Evolutionary conservation across 164 flowering plant species (phyloP).

Genomic region (Stephania cephalantha): DNA sequence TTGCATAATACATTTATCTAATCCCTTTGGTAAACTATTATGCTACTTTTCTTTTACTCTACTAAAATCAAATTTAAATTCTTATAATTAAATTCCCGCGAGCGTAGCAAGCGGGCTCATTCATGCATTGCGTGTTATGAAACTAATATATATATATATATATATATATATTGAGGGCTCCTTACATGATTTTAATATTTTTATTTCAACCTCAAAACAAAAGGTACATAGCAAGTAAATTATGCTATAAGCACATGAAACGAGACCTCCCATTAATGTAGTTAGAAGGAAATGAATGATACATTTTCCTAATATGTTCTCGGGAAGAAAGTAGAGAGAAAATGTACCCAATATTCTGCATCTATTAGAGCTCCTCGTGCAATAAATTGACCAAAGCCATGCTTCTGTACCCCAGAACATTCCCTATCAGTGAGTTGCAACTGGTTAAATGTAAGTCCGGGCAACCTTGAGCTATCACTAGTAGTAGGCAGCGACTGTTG

Average conservation of each 20-base stretch:
- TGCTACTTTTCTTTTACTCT: too few species aligned
- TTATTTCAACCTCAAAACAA: neutral
- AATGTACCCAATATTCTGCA: constrained; percentile 66
- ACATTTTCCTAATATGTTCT: neutral
- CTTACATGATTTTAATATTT: neutral
- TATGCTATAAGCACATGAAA: neutral
- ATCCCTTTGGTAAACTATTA: too few species aligned
- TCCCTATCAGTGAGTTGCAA: constrained; percentile 48
- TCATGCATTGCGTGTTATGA: too few species aligned
- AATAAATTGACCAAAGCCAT: constrained; percentile 42
- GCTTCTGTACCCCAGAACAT: constrained; percentile 24
- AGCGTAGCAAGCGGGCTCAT: too few species aligned
- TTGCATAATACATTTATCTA: too few species aligned
- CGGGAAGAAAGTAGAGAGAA: neutral
- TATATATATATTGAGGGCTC: neutral
- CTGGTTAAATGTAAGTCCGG: constrained; percentile 47
- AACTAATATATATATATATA: too few species aligned
- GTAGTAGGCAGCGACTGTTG: constrained; percentile 31
- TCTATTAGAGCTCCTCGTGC: constrained; percentile 60
- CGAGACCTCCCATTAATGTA: neutral
- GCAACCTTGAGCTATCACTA: constrained; percentile 29
- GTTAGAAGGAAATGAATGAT: neutral
- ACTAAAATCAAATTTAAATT: too few species aligned
- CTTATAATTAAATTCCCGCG: too few species aligned
- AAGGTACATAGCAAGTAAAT: neutral